Evolutionary conservation across 257 asterid species (phyloP).

Genomic region (Nicotiana obtusifolia): DNA sequence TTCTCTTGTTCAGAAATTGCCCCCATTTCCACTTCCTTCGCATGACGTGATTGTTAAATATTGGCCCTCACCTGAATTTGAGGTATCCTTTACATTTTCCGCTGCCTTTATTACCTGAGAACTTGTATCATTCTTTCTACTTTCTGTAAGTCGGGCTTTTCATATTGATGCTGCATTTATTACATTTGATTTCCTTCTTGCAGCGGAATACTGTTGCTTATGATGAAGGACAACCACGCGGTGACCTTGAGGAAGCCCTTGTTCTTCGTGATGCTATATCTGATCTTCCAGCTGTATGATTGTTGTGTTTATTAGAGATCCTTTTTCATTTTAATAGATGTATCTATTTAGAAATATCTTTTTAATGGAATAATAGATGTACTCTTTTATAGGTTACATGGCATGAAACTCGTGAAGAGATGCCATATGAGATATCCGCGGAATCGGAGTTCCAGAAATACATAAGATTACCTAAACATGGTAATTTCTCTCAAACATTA

Average conservation of each 20-base stretch:
- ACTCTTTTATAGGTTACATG: slow-evolving; percentile 32
- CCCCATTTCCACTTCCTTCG: slow-evolving; percentile 91
- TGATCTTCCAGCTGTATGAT: slow-evolving; percentile 65
- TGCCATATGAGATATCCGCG: slow-evolving; percentile 54
- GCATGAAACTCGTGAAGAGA: slow-evolving; percentile 53
- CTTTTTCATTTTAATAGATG: neutral
- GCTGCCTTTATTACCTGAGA: neutral
- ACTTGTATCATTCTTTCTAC: slow-evolving; percentile 1
- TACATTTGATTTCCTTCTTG: slow-evolving; percentile 8
- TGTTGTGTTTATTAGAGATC: neutral
- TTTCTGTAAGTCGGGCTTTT: neutral
- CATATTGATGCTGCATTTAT: neutral
- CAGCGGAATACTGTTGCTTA: slow-evolving; percentile 75
- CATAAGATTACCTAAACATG: slow-evolving; percentile 48
- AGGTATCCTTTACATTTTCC: slow-evolving; percentile 27
- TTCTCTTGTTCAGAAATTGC: slow-evolving; percentile 35
- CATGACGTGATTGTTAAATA: slow-evolving; percentile 71
- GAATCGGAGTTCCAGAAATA: slow-evolving; percentile 59
- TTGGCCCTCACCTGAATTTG: slow-evolving; percentile 83
- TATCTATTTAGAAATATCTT: neutral
- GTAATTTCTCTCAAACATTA: slow-evolving; percentile 16
- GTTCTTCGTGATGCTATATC: slow-evolving; percentile 73
- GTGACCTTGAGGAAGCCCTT: slow-evolving; percentile 41
- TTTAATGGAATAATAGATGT: neutral
- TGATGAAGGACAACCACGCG: slow-evolving; percentile 69